phyloP scores from a whole-genome alignment of 768 basidiomycete genomes.

The Naganishia kalamii region DNA sequence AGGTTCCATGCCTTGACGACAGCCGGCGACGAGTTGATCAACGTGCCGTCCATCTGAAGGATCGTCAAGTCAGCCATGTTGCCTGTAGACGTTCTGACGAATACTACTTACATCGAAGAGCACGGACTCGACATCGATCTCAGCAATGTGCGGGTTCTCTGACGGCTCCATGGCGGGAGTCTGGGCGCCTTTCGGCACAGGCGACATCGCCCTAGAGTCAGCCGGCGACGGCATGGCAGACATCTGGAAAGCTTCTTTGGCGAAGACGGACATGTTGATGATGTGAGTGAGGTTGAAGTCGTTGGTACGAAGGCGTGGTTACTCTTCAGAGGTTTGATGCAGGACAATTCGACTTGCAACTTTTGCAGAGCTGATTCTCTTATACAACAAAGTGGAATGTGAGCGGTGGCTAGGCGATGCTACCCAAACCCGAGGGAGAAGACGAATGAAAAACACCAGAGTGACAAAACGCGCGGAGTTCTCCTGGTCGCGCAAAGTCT shows the following conservation, averaged over 20 bases:
- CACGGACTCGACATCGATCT: conserved; percentile 30
- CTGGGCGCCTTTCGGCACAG: conserved; percentile 27
- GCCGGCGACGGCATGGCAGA: conserved; percentile 22
- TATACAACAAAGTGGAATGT: not conserved
- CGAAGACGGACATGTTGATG: conserved; percentile 44
- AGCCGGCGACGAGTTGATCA: conserved; percentile 77
- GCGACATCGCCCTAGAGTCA: conserved; percentile 30
- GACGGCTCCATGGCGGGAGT: conserved; percentile 23
- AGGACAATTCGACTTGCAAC: no score
- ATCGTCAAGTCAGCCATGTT: not conserved
- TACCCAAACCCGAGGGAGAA: not conserved
- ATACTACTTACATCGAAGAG: conserved; percentile 17
- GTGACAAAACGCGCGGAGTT: not conserved
- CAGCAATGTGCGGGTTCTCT: conserved; percentile 39
- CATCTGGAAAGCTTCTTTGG: conserved; percentile 39
- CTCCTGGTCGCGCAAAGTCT: not conserved
- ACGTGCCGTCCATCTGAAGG: conserved; percentile 43
- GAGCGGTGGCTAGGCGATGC: not conserved
- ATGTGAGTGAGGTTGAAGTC: not conserved
- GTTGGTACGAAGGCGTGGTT: not conserved
- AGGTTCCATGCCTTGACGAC: conserved; percentile 68
- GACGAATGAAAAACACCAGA: conserved; percentile 5
- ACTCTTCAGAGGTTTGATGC: no score
- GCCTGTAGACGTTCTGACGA: not conserved
- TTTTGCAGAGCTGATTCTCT: not conserved